Evolutionary conservation across 352 stramenopile species (phyloP), one percentile per base, ranked within the genome.

Genomic region (Hyaloperonospora arabidopsidis): DNA sequence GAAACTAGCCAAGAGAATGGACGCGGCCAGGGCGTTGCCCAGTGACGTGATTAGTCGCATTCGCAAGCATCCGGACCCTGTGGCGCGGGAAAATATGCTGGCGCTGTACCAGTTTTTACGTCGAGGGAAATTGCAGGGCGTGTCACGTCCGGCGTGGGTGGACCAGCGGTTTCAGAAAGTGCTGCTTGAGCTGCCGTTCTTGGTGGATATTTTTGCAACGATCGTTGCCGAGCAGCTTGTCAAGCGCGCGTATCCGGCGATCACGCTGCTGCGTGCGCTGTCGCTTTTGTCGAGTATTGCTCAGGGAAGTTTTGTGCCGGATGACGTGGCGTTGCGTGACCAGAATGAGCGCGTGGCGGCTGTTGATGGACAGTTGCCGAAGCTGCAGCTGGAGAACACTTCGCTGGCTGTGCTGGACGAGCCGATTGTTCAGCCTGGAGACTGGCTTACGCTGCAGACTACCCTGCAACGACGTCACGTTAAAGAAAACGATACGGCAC

Each of bases 1-100:
- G 50, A 92, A 92, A 56, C 52, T 92, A 5, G 58, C 86, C 11
- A 92, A 89, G 62, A 89, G 86, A 60, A 89, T 89, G 74, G 81
- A 89, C 40, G 69, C 63, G 1, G 77, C 72, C 3, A 87, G 82
- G 39, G 78, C 65, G 17, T 60, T 92, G 17, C 79, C 81, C 0
- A 52, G 49, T 12, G 79, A 88, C 47, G 67, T 81, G 21, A 61
- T 87, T 13, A 63, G 59, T 7, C 81, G 81, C 28, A 87, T 92
- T 59, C 87, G 86, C 67, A 92, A 92, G 59, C 77, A 89, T 49
- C 60, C 71, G 25, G 61, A 92, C 40, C 74, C 73, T 0, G 74
- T 88, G 35, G 79, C 77, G 17, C 60, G 84, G 13, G 81, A 92
- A 54, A 89, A 91, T 54, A 86, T 93, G 70, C 74, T 93, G 51